A percentile compares a stretch with the other conserved stretches of the same genome.
Conservation (phyloP, 805 yeast species). For the Candida tibetensis region DNA sequence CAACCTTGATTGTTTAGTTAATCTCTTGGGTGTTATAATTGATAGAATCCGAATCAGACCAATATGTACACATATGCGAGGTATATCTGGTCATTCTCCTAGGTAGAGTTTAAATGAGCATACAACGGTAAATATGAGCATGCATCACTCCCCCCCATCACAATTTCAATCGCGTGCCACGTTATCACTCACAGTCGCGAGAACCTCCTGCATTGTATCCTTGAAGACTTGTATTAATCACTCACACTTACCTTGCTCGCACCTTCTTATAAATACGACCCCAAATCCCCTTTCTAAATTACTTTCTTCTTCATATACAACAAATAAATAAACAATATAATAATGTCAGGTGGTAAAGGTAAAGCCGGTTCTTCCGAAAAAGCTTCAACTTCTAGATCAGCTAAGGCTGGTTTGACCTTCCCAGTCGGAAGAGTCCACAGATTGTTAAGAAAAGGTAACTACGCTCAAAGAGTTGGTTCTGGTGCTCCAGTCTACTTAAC, state of each 20-base stretch:
- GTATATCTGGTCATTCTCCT: background rate
- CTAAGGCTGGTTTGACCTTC: conserved; percentile 98
- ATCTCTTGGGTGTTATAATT: too few relatives aligned
- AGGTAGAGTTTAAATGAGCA: background rate
- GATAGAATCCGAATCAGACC: too few relatives aligned
- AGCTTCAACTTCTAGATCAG: conserved; percentile 96
- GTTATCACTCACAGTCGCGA: background rate
- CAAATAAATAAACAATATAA: conserved; percentile 19
- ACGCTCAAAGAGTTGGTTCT: conserved; percentile 98
- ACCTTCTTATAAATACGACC: background rate
- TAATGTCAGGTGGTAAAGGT: conserved; percentile 84
- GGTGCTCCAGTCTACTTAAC: conserved; percentile 99
- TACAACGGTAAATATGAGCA: background rate
- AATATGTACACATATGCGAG: too few relatives aligned
- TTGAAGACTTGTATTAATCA: too few relatives aligned
- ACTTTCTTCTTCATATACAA: background rate
- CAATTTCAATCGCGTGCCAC: too few relatives aligned
- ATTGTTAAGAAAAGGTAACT: conserved; percentile 93
- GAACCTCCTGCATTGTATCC: background rate
- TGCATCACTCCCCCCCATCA: background rate
- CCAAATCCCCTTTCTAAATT: background rate
- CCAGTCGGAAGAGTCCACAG: conserved; percentile 99
- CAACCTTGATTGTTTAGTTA: too few relatives aligned
- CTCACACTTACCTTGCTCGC: too few relatives aligned
- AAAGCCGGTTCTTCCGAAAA: conserved; percentile 89